Base-by-base conservation (phyloP, 78 protist species). In the Dictyostelium citrinum region DNA sequence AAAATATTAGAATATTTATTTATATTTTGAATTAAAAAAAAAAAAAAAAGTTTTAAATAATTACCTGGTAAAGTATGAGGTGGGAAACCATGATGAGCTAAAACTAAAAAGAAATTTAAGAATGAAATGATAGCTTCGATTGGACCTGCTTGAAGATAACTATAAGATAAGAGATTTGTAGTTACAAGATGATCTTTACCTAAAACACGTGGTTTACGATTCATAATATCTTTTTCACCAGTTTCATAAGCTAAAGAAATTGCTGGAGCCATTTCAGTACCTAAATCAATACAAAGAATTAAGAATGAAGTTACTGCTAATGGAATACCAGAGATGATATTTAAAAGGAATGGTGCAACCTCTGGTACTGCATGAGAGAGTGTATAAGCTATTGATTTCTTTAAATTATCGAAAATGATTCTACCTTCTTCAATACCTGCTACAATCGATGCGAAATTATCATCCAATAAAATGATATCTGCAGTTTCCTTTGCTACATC, bases 401-500 rank as follows among this genome's bases (percentile, higher is more conserved):
- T 76, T 20, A 95, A 71, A 31, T 96, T 96, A 37, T 90, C 90
- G 75, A 92, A 88, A 43, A 97, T 91, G n/a, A 83, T 93, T 67
- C 98, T 83, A 88, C 96, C 98, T 31, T 95, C 96, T 43, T 82
- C 96, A 24, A 97, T 64, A 37, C 97, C 98, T 1, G 84, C 79
- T 0, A 98, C 99, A 58, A 99, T 98, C 14, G 98, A 88, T 0
- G 99, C 96, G 81, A 99, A 99, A 91, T 97, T 91, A 90, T 98
- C 99, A 90, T 99, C 98, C 67, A 97, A 64, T 84, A 98, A 92
- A 82, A 99, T 93, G 51, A 99, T 97, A 94, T 97, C 99, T 0
- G 99, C 98, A 5, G 99, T 99, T 82, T 97, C 98, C 90, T 97
- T 97, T 64, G 99, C 95, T 3, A 99, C 99, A 61, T 96, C 99